Conservation (phyloP, 2,329 filamentous ascomycete genomes). For the Didymellaceae sp. region DNA sequence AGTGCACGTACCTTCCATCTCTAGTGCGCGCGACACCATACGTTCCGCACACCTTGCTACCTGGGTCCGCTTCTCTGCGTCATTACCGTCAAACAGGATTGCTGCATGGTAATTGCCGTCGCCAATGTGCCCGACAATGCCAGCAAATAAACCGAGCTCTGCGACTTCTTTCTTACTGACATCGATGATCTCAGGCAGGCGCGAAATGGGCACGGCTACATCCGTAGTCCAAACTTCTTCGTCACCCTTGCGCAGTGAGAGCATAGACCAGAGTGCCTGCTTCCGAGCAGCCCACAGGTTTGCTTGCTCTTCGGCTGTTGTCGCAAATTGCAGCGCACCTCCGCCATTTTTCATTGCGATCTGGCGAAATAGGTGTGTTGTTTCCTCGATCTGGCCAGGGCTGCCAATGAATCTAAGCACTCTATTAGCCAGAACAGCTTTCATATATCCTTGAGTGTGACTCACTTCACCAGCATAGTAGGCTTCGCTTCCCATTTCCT, state of each 20-base stretch:
- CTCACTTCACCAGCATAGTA: too few species aligned
- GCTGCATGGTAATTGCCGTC: slow-evolving; percentile 80
- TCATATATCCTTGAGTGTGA: too few species aligned
- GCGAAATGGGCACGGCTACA: slow-evolving; percentile 77
- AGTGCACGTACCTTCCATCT: slow-evolving; percentile 84
- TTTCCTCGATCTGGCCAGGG: too few species aligned
- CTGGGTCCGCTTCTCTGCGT: too few species aligned
- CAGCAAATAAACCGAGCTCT: slow-evolving; percentile 66
- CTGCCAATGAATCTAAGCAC: too few species aligned
- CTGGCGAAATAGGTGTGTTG: slow-evolving; percentile 77
- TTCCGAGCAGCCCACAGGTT: slow-evolving; percentile 80
- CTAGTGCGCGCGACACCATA: slow-evolving; percentile 83
- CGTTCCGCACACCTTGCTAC: too few species aligned
- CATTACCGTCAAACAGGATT: too few species aligned
- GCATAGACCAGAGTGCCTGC: slow-evolving; percentile 74
- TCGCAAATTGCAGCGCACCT: slow-evolving; percentile 73
- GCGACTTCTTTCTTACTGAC: slow-evolving; percentile 73
- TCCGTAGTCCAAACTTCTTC: slow-evolving; percentile 76
- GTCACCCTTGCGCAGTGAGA: slow-evolving; percentile 66
- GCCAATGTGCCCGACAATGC: slow-evolving; percentile 75
- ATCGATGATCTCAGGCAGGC: slow-evolving; percentile 76
- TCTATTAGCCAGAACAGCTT: too few species aligned
- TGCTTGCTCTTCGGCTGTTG: slow-evolving; percentile 66
- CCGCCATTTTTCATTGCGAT: slow-evolving; percentile 66
- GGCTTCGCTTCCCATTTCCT: too few species aligned